Percentiles rank a stretch among this genome's conserved stretches.
These are phyloP conservation scores for Kluyveromyces wickerhamii DNA, from an alignment of 805 yeast species.

Conservation along the genomic window DNA sequence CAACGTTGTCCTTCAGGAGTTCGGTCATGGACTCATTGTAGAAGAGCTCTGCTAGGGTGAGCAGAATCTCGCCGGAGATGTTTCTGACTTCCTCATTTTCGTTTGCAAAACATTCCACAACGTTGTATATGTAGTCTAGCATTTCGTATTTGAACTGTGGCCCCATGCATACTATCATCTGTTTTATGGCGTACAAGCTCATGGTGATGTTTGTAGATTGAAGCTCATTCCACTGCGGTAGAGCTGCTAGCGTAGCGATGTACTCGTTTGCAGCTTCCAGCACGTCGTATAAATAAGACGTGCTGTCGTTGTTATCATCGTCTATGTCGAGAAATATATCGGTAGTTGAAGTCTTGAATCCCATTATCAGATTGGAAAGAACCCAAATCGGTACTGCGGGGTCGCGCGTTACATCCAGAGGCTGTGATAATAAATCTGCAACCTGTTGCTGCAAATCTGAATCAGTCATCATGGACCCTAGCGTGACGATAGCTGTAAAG, in stretches of 20 bases:
- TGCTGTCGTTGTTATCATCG: conserved; percentile 3
- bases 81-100: conserved; percentile 36
- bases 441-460: conserved; percentile 10
- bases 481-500: not conserved
- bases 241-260: not conserved
- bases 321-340: conserved; percentile 10
- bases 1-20: conserved; percentile 60
- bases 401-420: conserved; percentile 5
- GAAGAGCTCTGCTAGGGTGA: conserved; percentile 41
- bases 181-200: conserved; percentile 15
- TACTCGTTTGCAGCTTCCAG: conserved; percentile 2
- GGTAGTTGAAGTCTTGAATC: conserved; percentile 12
- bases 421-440: conserved; percentile 6
- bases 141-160: conserved; percentile 45
- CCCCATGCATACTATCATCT: conserved; percentile 16
- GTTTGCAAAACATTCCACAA: conserved; percentile 65
- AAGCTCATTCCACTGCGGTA: conserved; percentile 2
- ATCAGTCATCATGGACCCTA: not conserved
- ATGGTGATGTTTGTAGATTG: conserved; percentile 8
- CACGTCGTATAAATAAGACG: conserved; percentile 3
- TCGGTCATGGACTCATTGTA: conserved; percentile 49
- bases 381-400: conserved; percentile 30
- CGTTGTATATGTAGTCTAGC: conserved; percentile 63
- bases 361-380: conserved; percentile 26
- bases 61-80: conserved; percentile 46